A percentile compares a stretch with the other conserved stretches of the same genome.
These are phyloP conservation scores for Lachnellula suecica DNA, from an alignment of 2,329 filamentous ascomycete genomes.

Conservation along the genomic window DNA sequence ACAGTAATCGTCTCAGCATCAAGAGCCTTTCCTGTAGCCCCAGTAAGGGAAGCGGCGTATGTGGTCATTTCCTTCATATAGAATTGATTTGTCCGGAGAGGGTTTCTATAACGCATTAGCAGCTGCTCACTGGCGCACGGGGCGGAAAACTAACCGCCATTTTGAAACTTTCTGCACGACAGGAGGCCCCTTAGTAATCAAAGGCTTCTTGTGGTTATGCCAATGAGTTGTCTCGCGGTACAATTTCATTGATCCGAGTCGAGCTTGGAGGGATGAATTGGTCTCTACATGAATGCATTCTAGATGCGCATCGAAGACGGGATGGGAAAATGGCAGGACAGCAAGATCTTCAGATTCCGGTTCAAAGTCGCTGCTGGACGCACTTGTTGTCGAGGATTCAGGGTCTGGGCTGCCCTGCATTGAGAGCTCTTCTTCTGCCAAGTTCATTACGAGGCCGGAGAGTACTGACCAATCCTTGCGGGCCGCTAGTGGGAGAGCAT, in stretches of 20 bases:
- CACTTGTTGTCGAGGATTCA: slow-evolving; percentile 14
- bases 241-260: slow-evolving; percentile 32
- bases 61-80: slow-evolving; percentile 66
- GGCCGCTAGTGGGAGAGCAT: slow-evolving; percentile 15
- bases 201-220: slow-evolving; percentile 57
- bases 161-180: slow-evolving; percentile 41
- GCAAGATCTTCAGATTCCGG: slow-evolving; percentile 16
- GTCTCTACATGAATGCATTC: slow-evolving; percentile 40
- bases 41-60: slow-evolving; percentile 71
- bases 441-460: slow-evolving; percentile 29
- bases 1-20: slow-evolving; percentile 64
- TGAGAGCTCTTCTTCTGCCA: slow-evolving; percentile 32
- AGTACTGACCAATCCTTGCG: slow-evolving; percentile 27
- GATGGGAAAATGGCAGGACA: slow-evolving; percentile 48
- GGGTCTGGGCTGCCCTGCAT: slow-evolving; percentile 26
- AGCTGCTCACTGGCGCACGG: neutral
- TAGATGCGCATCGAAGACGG: slow-evolving; percentile 46
- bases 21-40: slow-evolving; percentile 59
- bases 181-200: slow-evolving; percentile 43
- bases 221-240: slow-evolving; percentile 56
- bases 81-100: slow-evolving; percentile 48
- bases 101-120: slow-evolving; percentile 25
- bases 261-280: slow-evolving; percentile 24
- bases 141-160: slow-evolving; percentile 29
- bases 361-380: slow-evolving; percentile 12